A percentile compares a stretch with the other conserved stretches of the same genome.
Conservation (phyloP, 129 eudicot species). For the Helianthus tuberosus region DNA sequence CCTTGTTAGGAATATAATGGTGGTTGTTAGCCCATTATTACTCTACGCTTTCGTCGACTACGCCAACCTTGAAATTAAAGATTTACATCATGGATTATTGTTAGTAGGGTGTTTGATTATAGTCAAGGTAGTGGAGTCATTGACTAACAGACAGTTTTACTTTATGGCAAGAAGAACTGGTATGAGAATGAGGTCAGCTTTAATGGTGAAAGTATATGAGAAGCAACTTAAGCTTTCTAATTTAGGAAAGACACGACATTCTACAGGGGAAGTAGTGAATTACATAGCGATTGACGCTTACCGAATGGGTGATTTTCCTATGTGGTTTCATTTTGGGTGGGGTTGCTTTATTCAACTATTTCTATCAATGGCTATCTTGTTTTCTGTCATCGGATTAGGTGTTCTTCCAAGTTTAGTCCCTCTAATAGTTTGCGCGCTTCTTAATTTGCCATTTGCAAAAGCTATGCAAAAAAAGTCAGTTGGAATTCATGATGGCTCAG, state of each 20-base stretch:
- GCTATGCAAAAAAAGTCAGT: slow-evolving; percentile 57
- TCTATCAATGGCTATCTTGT: slow-evolving; percentile 49
- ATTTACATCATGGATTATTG: slow-evolving; percentile 37
- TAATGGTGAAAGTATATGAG: slow-evolving; percentile 69
- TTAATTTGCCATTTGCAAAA: slow-evolving; percentile 70
- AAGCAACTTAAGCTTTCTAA: slow-evolving; percentile 73
- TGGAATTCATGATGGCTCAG: slow-evolving; percentile 51
- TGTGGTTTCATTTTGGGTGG: slow-evolving; percentile 70
- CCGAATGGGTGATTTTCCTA: slow-evolving; percentile 73
- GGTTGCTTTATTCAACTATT: slow-evolving; percentile 43
- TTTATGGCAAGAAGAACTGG: slow-evolving; percentile 52
- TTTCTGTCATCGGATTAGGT: slow-evolving; percentile 52
- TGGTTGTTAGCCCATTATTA: slow-evolving; percentile 47
- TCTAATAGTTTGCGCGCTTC: slow-evolving; percentile 53
- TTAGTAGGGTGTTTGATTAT: slow-evolving; percentile 59
- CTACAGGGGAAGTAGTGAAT: slow-evolving; percentile 75
- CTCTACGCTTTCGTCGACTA: slow-evolving; percentile 59
- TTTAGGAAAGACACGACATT: slow-evolving; percentile 61
- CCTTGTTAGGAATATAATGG: slow-evolving; percentile 43
- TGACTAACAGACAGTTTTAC: slow-evolving; percentile 64
- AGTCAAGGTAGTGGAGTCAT: slow-evolving; percentile 63
- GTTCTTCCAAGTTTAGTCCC: slow-evolving; percentile 72
- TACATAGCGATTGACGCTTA: slow-evolving; percentile 82
- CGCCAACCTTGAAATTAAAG: slow-evolving; percentile 29
- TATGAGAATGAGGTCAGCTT: slow-evolving; percentile 33